phyloP scores from a whole-genome alignment of 2,329 filamentous ascomycete genomes.

The Dactylellina cionopaga region DNA sequence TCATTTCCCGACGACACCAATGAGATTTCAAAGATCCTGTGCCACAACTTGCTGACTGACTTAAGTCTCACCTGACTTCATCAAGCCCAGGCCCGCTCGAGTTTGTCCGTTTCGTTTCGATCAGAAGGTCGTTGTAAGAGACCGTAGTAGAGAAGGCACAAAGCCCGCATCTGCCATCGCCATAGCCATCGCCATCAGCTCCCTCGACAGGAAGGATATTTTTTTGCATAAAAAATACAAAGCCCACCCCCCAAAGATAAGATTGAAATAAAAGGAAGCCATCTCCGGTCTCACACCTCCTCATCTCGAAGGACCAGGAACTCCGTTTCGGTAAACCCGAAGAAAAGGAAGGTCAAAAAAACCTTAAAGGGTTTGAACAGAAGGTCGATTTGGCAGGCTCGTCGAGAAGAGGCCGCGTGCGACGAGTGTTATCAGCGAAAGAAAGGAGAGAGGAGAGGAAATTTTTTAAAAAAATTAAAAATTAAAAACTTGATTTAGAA shows the following conservation, averaged over 20 bases:
- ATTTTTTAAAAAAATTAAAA: neutral
- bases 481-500: neutral
- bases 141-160: slow-evolving; percentile 44
- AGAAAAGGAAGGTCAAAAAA: slow-evolving; percentile 53
- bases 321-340: slow-evolving; percentile 52
- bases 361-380: slow-evolving; percentile 47
- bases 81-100: slow-evolving; percentile 39
- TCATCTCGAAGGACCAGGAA: slow-evolving; percentile 35
- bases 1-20: slow-evolving; percentile 52
- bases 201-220: slow-evolving; percentile 32
- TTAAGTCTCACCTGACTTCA: slow-evolving; percentile 47
- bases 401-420: slow-evolving; percentile 35
- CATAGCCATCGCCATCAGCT: slow-evolving; percentile 3
- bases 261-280: slow-evolving; percentile 22
- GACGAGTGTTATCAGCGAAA: slow-evolving; percentile 32
- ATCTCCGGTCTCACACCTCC: neutral
- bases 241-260: no score
- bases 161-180: slow-evolving; percentile 19
- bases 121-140: slow-evolving; percentile 41
- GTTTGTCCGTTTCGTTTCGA: slow-evolving; percentile 39
- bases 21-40: slow-evolving; percentile 42
- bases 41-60: slow-evolving; percentile 49
- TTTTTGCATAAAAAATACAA: slow-evolving; percentile 27
- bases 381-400: slow-evolving; percentile 49
- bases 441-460: neutral